These are phyloP conservation scores for Dysphania ambrosioides DNA, from an alignment of 148 eudicot genomes.

Conservation along the genomic window DNA sequence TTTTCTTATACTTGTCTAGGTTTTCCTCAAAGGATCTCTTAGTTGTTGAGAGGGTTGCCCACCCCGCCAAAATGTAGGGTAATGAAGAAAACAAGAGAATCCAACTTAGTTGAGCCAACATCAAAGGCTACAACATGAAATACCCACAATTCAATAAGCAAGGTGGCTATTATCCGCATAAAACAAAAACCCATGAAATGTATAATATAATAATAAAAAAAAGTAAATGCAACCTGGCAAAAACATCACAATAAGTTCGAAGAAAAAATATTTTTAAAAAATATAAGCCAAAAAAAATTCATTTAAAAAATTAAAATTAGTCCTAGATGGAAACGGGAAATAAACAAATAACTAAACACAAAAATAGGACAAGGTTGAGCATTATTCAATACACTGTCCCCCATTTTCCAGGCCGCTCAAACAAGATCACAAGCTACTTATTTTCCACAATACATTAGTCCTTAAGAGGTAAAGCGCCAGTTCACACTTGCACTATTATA, in stretches of 20 bases:
- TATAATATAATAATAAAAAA: neutral
- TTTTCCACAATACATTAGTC: slow-evolving; percentile 13
- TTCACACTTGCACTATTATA: slow-evolving; percentile 19
- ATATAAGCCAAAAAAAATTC: too few relatives aligned
- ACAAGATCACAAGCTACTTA: slow-evolving; percentile 23
- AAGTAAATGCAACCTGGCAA: neutral
- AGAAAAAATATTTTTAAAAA: neutral
- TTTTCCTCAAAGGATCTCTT: neutral
- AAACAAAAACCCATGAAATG: neutral
- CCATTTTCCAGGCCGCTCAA: neutral
- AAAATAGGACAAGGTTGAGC: neutral
- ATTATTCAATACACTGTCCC: slow-evolving; percentile 11
- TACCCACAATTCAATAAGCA: neutral
- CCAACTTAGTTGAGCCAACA: neutral
- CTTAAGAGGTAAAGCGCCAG: slow-evolving; percentile 20
- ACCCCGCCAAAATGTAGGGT: neutral
- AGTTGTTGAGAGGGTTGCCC: neutral
- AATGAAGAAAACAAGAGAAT: neutral
- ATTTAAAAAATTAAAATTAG: neutral
- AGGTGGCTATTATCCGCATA: neutral
- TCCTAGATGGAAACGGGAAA: neutral
- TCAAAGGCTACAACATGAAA: neutral
- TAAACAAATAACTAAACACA: neutral
- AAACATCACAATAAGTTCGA: neutral
- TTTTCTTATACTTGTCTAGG: neutral